These are phyloP conservation scores for Escovopsis sp. DNA, from an alignment of 2,329 filamentous ascomycete species.

Conservation along the genomic window DNA sequence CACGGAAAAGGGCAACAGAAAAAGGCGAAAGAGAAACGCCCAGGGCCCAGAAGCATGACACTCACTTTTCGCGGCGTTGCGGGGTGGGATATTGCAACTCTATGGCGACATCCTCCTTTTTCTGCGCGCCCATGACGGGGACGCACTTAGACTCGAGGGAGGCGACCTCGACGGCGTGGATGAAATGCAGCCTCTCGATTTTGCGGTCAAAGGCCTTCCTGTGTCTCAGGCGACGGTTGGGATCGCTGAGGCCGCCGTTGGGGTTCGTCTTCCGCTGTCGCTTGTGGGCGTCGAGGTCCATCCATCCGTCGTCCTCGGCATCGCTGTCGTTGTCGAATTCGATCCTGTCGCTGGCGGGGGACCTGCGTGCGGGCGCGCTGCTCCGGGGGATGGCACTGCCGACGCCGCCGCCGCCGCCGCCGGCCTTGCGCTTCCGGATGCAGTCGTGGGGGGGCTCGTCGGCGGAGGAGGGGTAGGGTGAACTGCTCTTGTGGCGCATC, in stretches of 20 bases:
- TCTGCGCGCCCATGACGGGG: slow-evolving; percentile 30
- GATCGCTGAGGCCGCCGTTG: slow-evolving; percentile 27
- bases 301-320: slow-evolving; percentile 37
- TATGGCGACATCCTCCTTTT: slow-evolving; percentile 42
- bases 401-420: slow-evolving; percentile 13
- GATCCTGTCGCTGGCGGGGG: slow-evolving; percentile 32
- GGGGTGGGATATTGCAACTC: slow-evolving; percentile 74
- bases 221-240: slow-evolving; percentile 31
- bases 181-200: slow-evolving; percentile 28
- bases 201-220: slow-evolving; percentile 29
- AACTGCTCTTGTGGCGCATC: slow-evolving; percentile 24
- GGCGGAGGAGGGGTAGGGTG: slow-evolving; percentile 25
- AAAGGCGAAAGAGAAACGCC: too few species aligned
- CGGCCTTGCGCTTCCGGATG: slow-evolving; percentile 38
- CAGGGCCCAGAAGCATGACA: background rate
- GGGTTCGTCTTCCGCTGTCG: slow-evolving; percentile 26
- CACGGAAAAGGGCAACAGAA: too few species aligned
- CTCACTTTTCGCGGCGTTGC: slow-evolving; percentile 50
- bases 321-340: slow-evolving; percentile 36
- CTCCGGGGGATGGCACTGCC: slow-evolving; percentile 4
- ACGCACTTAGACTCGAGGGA: slow-evolving; percentile 35
- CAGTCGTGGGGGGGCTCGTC: slow-evolving; percentile 23
- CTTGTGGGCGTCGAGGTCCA: slow-evolving; percentile 32
- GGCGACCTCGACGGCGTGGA: slow-evolving; percentile 44
- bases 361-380: slow-evolving; percentile 19